Conservation (phyloP, 768 basidiomycete genomes). For the Termitomyces sp. region DNA sequence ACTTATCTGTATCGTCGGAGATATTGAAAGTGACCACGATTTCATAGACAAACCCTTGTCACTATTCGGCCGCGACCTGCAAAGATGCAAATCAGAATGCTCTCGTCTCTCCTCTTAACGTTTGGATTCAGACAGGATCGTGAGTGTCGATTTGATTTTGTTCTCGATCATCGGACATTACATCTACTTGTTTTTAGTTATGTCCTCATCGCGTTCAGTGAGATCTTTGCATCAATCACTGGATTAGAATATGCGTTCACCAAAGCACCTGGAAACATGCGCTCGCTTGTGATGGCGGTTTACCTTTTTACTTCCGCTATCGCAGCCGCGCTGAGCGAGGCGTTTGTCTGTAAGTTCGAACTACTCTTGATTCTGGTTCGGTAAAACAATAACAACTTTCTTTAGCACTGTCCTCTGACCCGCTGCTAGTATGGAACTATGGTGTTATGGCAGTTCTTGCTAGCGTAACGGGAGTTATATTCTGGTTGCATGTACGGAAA, state of each 20-base stretch:
- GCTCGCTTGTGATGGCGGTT: slow-evolving; percentile 75
- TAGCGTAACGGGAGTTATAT: slow-evolving; percentile 45
- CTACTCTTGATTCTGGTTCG: neutral
- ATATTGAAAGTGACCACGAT: slow-evolving; percentile 20
- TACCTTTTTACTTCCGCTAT: slow-evolving; percentile 61
- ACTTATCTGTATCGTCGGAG: too few species aligned
- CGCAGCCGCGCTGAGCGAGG: slow-evolving; percentile 62
- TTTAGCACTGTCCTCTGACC: slow-evolving; percentile 63
- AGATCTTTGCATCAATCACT: slow-evolving; percentile 81
- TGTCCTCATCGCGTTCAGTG: slow-evolving; percentile 63
- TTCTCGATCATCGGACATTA: neutral
- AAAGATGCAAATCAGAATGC: slow-evolving; percentile 32
- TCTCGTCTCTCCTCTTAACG: slow-evolving; percentile 63
- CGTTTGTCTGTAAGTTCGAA: slow-evolving; percentile 58
- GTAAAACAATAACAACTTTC: neutral
- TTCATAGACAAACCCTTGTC: slow-evolving; percentile 44
- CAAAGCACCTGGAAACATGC: slow-evolving; percentile 89
- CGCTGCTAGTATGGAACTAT: slow-evolving; percentile 77
- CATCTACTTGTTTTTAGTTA: slow-evolving; percentile 36
- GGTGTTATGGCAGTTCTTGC: slow-evolving; percentile 55
- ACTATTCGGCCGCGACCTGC: slow-evolving; percentile 53
- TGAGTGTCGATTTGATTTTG: slow-evolving; percentile 26
- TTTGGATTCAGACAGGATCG: slow-evolving; percentile 77
- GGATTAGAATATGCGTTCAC: slow-evolving; percentile 88
- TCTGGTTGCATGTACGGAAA: slow-evolving; percentile 52